A percentile compares a stretch with the other conserved stretches of the same genome.
phyloP scores from a whole-genome alignment of 2,329 filamentous ascomycete genomes.

The Chrysoporthe austroafricana region DNA sequence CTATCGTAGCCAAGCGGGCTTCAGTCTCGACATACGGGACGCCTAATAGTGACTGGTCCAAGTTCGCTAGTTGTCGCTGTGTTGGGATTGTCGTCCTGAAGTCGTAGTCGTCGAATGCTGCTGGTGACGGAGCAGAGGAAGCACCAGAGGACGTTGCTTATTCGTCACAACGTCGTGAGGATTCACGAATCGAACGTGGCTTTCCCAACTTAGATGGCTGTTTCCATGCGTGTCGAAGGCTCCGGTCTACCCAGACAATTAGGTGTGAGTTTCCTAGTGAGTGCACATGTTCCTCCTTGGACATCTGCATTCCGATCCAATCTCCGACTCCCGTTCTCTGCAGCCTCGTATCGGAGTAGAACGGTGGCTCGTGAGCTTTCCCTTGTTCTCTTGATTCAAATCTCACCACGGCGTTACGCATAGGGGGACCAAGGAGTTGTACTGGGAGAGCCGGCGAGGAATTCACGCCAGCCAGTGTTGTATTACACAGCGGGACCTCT shows the following conservation, averaged over 20 bases:
- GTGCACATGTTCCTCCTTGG: not conserved
- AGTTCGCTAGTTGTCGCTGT: not conserved
- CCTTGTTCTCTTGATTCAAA: slow-evolving; percentile 18
- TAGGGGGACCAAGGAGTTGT: slow-evolving; percentile 32
- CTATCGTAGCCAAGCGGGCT: too few species aligned
- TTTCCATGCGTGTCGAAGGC: not conserved
- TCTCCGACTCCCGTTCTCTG: too few species aligned
- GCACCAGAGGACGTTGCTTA: not conserved
- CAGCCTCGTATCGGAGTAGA: not conserved
- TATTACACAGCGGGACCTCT: too few species aligned
- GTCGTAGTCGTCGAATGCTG: not conserved
- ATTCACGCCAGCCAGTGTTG: slow-evolving; percentile 9
- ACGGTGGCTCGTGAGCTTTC: not conserved
- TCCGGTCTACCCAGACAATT: not conserved
- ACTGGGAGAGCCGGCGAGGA: too few species aligned
- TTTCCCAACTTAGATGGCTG: not conserved
- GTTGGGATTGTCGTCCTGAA: not conserved
- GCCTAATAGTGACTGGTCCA: too few species aligned
- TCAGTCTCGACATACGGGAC: too few species aligned
- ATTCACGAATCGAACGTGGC: not conserved
- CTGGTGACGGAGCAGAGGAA: not conserved
- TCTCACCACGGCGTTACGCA: slow-evolving; percentile 33
- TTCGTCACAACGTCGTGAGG: not conserved
- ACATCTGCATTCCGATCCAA: not conserved
- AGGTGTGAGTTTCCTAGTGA: not conserved